Percentiles rank a stretch among this genome's conserved stretches.
Conservation (phyloP, 164 flowering plant species). For the Tetracentron sinense region DNA sequence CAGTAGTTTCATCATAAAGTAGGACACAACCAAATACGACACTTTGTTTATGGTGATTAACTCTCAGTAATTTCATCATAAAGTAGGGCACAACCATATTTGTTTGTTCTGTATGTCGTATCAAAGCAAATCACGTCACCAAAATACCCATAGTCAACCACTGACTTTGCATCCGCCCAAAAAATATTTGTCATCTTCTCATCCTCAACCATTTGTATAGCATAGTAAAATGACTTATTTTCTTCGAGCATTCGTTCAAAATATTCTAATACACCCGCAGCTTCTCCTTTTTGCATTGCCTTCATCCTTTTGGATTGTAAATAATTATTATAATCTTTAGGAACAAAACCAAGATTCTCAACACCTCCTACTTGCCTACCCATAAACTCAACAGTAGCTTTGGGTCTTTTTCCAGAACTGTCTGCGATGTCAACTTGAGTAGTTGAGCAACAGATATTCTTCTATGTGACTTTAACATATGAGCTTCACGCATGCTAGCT, state of each 20-base stretch:
- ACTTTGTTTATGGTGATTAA: constrained; percentile 24
- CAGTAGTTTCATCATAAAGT: constrained; percentile 25
- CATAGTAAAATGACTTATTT: constrained; percentile 23
- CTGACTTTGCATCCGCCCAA: constrained; percentile 28
- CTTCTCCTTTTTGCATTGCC: constrained; percentile 32
- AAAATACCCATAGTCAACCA: constrained; percentile 21
- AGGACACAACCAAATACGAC: constrained; percentile 27
- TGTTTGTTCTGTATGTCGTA: constrained; percentile 22
- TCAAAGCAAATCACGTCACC: constrained; percentile 32
- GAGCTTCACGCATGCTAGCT: constrained; percentile 9
- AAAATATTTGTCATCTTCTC: constrained; percentile 23
- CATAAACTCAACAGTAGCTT: constrained; percentile 15
- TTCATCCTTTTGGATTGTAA: constrained; percentile 21
- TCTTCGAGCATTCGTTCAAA: constrained; percentile 14
- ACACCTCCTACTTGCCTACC: constrained; percentile 17
- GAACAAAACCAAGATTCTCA: constrained; percentile 23
- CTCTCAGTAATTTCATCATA: no score
- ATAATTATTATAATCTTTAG: constrained; percentile 17
- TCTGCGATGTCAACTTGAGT: constrained; percentile 15
- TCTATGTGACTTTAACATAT: constrained; percentile 15
- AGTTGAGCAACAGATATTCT: constrained; percentile 10
- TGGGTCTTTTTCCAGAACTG: constrained; percentile 11
- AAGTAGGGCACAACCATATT: constrained; percentile 11
- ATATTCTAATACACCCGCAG: constrained; percentile 16
- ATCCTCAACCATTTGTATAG: constrained; percentile 18